Evolutionary conservation across 1,284 basidiomycete species (phyloP), one percentile per base, ranked within the genome.

Genomic region (Cutaneotrichosporon sp.): DNA sequence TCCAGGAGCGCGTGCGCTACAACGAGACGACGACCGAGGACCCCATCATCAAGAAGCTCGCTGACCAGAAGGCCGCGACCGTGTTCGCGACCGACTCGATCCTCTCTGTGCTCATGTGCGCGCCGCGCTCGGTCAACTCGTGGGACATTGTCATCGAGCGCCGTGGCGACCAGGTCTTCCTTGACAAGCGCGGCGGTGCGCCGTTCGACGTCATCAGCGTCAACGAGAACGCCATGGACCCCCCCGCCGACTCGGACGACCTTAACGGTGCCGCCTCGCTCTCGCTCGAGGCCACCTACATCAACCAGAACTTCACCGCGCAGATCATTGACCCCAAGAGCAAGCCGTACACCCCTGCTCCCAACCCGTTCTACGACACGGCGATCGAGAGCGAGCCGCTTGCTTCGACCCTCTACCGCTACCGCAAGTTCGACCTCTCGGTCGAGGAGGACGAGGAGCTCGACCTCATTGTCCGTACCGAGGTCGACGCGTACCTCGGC

Each of bases 251-350:
- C 79, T 87, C 89, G 42, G 75, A 88, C 21, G 86, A 92, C 63
- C 86, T 87, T 8, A 99, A 99, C 83, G 89, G 92, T 14, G 92
- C 95, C 2, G 91, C 92, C 1, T 93, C 92, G 1, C 85, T 99
- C 56, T 95, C 94, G 2, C 86, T 99, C 52, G 97, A 99, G 81
- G 97, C 97, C 13, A 98, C 96, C 38, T 99, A 97, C 81, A 92
- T 99, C 85, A 98, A 98, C 84, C 93, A 97, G 80, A 98, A 98
- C 83, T 99, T 98, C 77, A 89, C 90, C 34, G 97, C 96, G 85
- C 97, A 99, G 82, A 89, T 93, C 56, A 95, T 97, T 62, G 86
- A 87, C 68, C 92, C 96, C 79, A 79, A 69, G 55, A 76, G 75
- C 63, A 81, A 77, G 66, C 75, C 78, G 38, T 79, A 75, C 73